Conservation (phyloP, 1,284 basidiomycete genomes). For the Termitomyces sp. region DNA sequence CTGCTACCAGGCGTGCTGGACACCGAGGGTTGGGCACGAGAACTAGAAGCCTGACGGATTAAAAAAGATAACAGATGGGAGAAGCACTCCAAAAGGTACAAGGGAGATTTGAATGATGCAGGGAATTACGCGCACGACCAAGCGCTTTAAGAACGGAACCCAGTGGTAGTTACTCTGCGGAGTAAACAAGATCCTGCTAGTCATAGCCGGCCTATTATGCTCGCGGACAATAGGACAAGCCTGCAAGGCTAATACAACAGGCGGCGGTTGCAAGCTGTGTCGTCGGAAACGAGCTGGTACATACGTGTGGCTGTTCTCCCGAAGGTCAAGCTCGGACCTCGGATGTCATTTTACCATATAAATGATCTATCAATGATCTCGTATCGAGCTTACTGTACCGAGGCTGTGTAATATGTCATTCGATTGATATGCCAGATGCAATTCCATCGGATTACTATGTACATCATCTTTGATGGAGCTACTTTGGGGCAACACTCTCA, state of each 20-base stretch:
- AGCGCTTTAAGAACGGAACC: conserved; percentile 2
- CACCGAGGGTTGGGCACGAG: conserved; percentile 5
- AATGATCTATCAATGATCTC: conserved; percentile 10
- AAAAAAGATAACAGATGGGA: conserved; percentile 10
- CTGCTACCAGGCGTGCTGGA: conserved; percentile 9
- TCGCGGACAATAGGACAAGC: background rate
- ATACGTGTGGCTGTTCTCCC: conserved; percentile 4
- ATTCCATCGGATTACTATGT: background rate
- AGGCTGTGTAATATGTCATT: conserved; percentile 13
- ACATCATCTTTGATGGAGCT: background rate
- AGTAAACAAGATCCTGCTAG: background rate
- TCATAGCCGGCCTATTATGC: conserved; percentile 8
- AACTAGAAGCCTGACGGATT: conserved; percentile 3
- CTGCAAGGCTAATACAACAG: background rate
- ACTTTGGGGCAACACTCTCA: background rate
- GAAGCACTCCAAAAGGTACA: conserved; percentile 8
- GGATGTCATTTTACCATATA: conserved; percentile 1
- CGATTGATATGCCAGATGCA: background rate
- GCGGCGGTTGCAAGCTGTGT: conserved; percentile 9
- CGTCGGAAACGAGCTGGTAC: conserved; percentile 2
- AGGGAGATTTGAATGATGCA: conserved; percentile 4
- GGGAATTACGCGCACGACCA: background rate
- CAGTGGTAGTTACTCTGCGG: conserved; percentile 2
- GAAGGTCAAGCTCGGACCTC: conserved; percentile 8
- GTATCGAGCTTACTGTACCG: conserved; percentile 3